A percentile compares a stretch with the other conserved stretches of the same genome.
These are phyloP conservation scores for Canna indica DNA, from an alignment of 176 grass and related monocot genomes.

Conservation along the genomic window DNA sequence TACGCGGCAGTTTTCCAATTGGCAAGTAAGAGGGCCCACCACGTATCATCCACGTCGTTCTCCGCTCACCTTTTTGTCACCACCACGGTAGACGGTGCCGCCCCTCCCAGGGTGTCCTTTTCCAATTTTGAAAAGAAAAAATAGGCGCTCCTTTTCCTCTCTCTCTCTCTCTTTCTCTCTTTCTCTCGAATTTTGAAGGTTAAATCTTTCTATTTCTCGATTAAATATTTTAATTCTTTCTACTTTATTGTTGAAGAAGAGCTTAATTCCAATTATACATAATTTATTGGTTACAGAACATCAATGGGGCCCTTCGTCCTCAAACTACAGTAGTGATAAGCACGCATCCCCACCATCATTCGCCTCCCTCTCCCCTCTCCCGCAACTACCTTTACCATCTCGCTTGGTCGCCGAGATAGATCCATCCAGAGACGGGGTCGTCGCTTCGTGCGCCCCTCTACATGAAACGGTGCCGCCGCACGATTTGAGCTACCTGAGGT, in stretches of 20 bases:
- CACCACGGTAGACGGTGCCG: not conserved
- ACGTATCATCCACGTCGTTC: not conserved
- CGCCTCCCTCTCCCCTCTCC: not conserved
- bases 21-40: not conserved
- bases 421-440: not conserved
- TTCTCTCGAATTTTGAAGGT: too few species aligned
- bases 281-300: not conserved
- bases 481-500: not conserved
- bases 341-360: not conserved
- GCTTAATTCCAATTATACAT: not conserved
- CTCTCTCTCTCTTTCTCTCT: too few species aligned
- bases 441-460: slow-evolving; percentile 3
- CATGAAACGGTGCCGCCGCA: not conserved
- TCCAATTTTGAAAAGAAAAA: not conserved
- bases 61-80: not conserved
- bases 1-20: too few species aligned
- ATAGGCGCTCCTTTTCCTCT: not conserved
- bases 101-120: not conserved
- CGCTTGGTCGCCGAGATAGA: not conserved
- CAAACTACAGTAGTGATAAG: slow-evolving; percentile 1
- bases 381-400: not conserved
- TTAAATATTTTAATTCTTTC: too few species aligned
- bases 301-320: not conserved
- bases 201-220: too few species aligned
- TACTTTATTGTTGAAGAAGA: not conserved